Base-by-base conservation (phyloP, 2,329 filamentous ascomycete genomes). In the Alternaria infectoria region DNA sequence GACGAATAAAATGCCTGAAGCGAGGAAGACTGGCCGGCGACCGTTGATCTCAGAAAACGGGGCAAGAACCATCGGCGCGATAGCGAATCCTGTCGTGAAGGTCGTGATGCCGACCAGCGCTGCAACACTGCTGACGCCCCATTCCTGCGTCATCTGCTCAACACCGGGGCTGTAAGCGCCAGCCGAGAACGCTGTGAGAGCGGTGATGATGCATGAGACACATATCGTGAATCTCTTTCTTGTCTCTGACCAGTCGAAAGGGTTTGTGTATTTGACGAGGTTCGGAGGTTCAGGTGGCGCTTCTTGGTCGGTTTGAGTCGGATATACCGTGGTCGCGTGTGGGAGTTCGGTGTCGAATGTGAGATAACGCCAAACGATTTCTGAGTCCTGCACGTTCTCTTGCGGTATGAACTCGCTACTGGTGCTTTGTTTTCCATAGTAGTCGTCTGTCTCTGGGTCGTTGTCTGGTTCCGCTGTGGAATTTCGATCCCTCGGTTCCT, bases 21-120 rank as follows among this genome's bases (percentile, higher is more conserved):
- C 83, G 23, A 94, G 84, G 72, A 97, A 96, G 32, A 97, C 91
- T 0, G 93, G 92, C 59, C 92, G 89, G 3, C 94, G 88, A 4
- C 94, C 94, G 79, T 96, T 93, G 76, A 96, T 90, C 80, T 97
- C 94, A 1, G 90, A 93, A 68, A 97, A 90, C 0, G 94, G 94
- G 0, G 94, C 94, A 0, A 97, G 86, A 1, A 93, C 85, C 93
- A 97, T 97, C 0, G 94, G 94, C 0, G 92, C 91, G 23, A 93
- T 79, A 0, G 87, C 93, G 69, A 97, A 97, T 4, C 94, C 77
- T 12, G 66, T 69, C 1, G 92, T 96, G 79, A 96, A 97, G 0
- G 88, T 87, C 0, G 93, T 96, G 64, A 97, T 92, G 32, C 93
- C 93, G 2, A 89, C 83, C 6, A 91, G 82, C n/a, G 89, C 86